Percentiles rank a stretch among this genome's conserved stretches.
Conservation (phyloP, 179 eudicot species). For the Silene coronaria region DNA sequence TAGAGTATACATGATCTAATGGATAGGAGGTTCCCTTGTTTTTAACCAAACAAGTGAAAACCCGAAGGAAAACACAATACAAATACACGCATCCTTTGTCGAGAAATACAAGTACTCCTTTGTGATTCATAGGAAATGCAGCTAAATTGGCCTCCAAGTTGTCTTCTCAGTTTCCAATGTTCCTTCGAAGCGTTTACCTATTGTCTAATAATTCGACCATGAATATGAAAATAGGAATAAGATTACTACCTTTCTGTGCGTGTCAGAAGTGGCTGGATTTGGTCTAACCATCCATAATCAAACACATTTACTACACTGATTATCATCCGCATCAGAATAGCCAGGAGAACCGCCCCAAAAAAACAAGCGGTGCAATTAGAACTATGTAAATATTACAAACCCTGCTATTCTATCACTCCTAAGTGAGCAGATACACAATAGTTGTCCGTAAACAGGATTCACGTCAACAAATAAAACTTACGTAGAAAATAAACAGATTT, state of each 20-base stretch:
- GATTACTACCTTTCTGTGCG: neutral
- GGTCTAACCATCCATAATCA: neutral
- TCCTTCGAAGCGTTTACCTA: neutral
- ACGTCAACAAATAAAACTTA: constrained; percentile 22
- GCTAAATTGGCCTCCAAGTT: neutral
- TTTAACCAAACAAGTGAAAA: too few relatives aligned
- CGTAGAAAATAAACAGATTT: neutral
- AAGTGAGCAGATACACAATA: constrained; percentile 9
- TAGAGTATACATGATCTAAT: too few relatives aligned
- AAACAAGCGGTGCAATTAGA: constrained; percentile 18
- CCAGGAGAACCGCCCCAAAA: constrained; percentile 17
- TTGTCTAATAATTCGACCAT: neutral
- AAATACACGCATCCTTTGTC: too few relatives aligned
- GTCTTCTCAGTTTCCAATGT: neutral
- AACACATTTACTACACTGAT: neutral
- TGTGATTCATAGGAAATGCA: neutral
- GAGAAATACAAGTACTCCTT: too few relatives aligned
- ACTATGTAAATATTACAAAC: constrained; percentile 10
- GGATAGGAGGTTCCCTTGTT: too few relatives aligned
- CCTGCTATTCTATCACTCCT: neutral
- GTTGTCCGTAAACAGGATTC: neutral
- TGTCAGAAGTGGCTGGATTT: neutral
- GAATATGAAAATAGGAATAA: neutral
- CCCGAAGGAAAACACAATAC: too few relatives aligned
- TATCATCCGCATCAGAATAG: constrained; percentile 9